These are phyloP conservation scores for Cunninghamia lanceolata DNA, from an alignment of 75 land plant genomes.

Conservation along the genomic window DNA sequence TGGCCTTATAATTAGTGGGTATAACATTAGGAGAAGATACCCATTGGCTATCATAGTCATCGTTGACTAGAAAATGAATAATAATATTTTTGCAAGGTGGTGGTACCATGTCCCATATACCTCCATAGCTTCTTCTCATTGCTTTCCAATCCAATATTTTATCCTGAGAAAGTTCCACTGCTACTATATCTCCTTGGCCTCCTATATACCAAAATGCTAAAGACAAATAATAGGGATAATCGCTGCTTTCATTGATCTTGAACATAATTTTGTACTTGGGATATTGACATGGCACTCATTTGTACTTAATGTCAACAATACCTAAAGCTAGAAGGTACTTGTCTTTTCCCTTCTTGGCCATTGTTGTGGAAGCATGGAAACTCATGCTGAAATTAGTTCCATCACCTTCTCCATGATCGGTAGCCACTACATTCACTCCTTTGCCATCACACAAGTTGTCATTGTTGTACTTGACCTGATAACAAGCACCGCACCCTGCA, in stretches of 20 bases:
- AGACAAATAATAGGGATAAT: constrained; percentile 40
- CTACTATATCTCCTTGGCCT: constrained; percentile 25
- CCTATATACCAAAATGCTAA: constrained; percentile 26
- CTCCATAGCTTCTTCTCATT: constrained; percentile 3
- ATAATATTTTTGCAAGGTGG: not conserved
- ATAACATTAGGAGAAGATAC: not conserved
- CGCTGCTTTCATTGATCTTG: constrained; percentile 45
- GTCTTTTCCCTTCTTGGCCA: constrained; percentile 31
- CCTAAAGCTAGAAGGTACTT: constrained; percentile 34
- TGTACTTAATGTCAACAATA: constrained; percentile 44
- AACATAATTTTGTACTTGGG: constrained; percentile 24
- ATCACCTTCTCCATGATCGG: constrained; percentile 46
- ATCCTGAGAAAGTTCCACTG: constrained; percentile 30
- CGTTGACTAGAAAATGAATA: not conserved
- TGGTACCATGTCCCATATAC: not conserved
- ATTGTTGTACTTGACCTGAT: constrained; percentile 13
- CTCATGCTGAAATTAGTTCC: constrained; percentile 48
- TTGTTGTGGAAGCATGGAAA: constrained; percentile 21
- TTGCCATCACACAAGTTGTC: constrained; percentile 31
- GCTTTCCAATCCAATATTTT: not conserved
- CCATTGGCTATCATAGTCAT: not conserved
- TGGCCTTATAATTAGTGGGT: not conserved
- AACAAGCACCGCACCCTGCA: constrained; percentile 55
- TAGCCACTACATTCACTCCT: constrained; percentile 44
- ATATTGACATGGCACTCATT: constrained; percentile 31